Base-by-base conservation (phyloP, 1,284 basidiomycete species). In the Moesziomyces sp. region DNA sequence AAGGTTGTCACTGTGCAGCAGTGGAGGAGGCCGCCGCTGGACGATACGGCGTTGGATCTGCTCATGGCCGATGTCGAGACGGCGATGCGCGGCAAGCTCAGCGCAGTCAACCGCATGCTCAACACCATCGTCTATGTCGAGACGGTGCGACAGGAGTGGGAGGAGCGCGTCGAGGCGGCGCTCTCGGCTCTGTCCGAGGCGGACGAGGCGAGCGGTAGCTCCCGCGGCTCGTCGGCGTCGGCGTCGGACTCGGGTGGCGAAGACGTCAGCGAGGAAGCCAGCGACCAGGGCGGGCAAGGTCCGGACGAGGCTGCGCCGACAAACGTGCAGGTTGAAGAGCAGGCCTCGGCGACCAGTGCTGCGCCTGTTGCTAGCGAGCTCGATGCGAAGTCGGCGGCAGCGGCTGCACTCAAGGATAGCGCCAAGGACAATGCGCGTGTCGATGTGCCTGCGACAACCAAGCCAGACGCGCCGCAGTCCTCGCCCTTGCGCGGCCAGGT, bases 41-140 rank as follows among this genome's bases (percentile, higher is more conserved):
- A 93, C 62, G 97, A 99, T 81, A 86, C 89, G 0, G 95, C 93
- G 0, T 86, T 99, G 54, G 87, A 89, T 7, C 89, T 92, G 75
- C 88, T 99, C 34, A 88, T 92, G 56, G 89, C 90, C 63, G 95
- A 99, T 81, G 91, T 91, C 9, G 93, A 95, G 77, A 89, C 91
- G 40, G 89, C 96, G 40, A 92, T 97, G 87, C 88, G 92, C 40
- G 90, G 92, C 84, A 99, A 99, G 87, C 89, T 95, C 69, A 95
- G 95, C 85, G 94, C 92, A 68, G 92, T 98, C 49, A 93, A 94
- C 63, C 91, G 97, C 45, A 91, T 99, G 91, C 93, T 97, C 85
- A 98, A 97, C 84, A 98, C 94, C 24, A 97, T 99, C 75, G 88
- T 93, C 65, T 99, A 99, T 85, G 91, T 94, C 38, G 97, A 99